Evolutionary conservation across 495 filamentous ascomycete genomes (phyloP), one percentile per base, ranked within the genome.

Genomic region (Terfezia claveryi): DNA sequence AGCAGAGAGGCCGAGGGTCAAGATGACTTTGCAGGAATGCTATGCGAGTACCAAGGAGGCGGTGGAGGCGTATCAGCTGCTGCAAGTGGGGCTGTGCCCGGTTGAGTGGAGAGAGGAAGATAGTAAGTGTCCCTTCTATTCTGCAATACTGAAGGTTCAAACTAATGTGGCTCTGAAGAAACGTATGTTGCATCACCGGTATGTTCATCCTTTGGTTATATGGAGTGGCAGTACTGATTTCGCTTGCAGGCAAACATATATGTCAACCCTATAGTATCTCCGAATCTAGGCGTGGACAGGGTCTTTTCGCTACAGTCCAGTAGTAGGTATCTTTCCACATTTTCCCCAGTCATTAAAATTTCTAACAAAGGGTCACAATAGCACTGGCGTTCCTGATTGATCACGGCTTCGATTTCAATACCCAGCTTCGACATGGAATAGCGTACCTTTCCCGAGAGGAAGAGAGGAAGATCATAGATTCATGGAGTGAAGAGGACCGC

Each of bases 381-480:
- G 54, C 36, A 11, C 17, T 50, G 41, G 17, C 12, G 4, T 46
- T 46, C 17, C 41, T 46, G 4, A 46, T 46, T 14, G 41, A 46
- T 4, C 41, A 46, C 8, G 41, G 41, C 4, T 46, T 46, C 41
- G 67, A 75, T 37, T 70, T 91, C 54, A 73, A 75, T 10, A 58
- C 66, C 0, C 65, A 78, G 2, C 79, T 80, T 61, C 70, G 59
- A 0, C 59, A 69, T 10, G 85, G 85, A 10, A 71, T 88, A 8
- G 70, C 71, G 4, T 91, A 89, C 64, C 67, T 93, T 6, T 84
- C 80, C 23, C 73, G 75, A 46, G 68, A 73, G 7, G 85, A 89
- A 61, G 78, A 80, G 54, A 61, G 66, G 3, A 41, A 61, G 36
- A 72, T 62, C 14, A 54, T 54, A 14, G 62, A 65, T 52, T 54